These are phyloP conservation scores for Rhizopogon vesiculosus DNA, from an alignment of 768 basidiomycete genomes.

Conservation along the genomic window DNA sequence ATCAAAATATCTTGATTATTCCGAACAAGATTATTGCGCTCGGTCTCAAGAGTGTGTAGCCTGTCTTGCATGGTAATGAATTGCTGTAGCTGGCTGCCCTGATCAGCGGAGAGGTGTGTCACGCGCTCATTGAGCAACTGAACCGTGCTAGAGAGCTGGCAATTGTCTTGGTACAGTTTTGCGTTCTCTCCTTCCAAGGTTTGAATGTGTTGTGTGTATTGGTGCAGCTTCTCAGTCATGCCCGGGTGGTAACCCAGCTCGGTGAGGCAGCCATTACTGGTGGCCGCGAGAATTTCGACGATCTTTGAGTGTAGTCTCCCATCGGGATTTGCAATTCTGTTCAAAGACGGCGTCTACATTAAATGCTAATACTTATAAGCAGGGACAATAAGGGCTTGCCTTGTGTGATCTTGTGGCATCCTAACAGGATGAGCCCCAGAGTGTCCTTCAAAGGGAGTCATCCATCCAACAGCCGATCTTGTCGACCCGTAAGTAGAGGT, in stretches of 20 bases:
- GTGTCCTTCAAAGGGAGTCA: not conserved
- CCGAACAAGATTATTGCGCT: slow-evolving; percentile 8
- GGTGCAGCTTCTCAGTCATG: slow-evolving; percentile 22
- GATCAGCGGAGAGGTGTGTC: slow-evolving; percentile 12
- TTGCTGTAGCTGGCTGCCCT: slow-evolving; percentile 11
- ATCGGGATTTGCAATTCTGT: not conserved
- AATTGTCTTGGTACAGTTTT: slow-evolving; percentile 36
- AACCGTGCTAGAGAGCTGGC: slow-evolving; percentile 22
- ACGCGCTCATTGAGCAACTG: slow-evolving; percentile 27
- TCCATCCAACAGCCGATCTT: not conserved
- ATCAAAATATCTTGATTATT: slow-evolving; percentile 23
- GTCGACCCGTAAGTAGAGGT: no score
- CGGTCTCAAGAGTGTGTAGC: slow-evolving; percentile 18
- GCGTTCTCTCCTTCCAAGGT: slow-evolving; percentile 22
- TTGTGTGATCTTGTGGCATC: not conserved
- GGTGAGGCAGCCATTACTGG: slow-evolving; percentile 40
- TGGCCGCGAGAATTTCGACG: slow-evolving; percentile 39
- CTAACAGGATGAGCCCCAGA: not conserved
- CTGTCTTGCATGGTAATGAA: slow-evolving; percentile 21
- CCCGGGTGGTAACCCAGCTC: slow-evolving; percentile 46
- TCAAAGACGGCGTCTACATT: not conserved
- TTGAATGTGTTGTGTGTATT: slow-evolving; percentile 27
- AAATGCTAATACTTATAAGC: not conserved
- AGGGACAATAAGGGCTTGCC: not conserved
- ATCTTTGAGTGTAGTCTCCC: slow-evolving; percentile 26